Evolutionary conservation across 208 protist genomes (phyloP).

Genomic region (Wallacemonas collosoma): DNA sequence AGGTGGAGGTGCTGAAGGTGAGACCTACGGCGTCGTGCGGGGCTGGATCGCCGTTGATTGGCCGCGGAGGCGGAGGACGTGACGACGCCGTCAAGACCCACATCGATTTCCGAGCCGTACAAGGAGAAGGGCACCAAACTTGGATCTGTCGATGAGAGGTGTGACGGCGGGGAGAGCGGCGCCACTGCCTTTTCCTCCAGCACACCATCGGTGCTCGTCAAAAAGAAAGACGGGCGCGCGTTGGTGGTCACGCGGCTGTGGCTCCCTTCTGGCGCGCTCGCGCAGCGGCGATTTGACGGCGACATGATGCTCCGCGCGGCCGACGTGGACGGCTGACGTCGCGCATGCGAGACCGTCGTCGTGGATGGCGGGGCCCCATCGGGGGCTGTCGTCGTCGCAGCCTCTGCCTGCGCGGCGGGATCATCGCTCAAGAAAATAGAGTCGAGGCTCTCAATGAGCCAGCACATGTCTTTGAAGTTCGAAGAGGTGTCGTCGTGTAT

Average conservation of each 20-base stretch:
- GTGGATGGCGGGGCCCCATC: background rate
- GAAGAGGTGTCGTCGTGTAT: conserved; percentile 16
- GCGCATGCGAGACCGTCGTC: background rate
- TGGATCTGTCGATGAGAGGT: conserved; percentile 25
- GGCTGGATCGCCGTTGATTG: background rate
- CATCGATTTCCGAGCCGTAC: conserved; percentile 11
- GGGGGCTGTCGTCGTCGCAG: background rate
- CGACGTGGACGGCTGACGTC: background rate
- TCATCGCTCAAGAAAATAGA: conserved; percentile 32
- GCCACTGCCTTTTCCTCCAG: background rate
- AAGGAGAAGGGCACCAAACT: conserved; percentile 55
- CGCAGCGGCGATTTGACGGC: too few species aligned
- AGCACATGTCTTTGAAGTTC: conserved; percentile 61
- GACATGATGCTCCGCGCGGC: too few species aligned
- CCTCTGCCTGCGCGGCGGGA: background rate
- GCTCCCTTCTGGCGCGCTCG: too few species aligned
- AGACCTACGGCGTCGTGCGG: background rate
- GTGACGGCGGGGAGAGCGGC: background rate
- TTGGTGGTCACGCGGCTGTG: background rate
- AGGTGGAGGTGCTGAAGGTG: conserved; percentile 45
- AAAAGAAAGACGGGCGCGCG: background rate
- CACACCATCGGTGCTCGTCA: conserved; percentile 9
- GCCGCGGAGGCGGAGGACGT: background rate
- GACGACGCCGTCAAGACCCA: conserved; percentile 8
- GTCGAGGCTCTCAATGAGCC: conserved; percentile 62